Percentiles rank a stretch among this genome's conserved stretches.
Evolutionary conservation across 257 asterid species (phyloP).

Genomic region (Capsicum baccatum): DNA sequence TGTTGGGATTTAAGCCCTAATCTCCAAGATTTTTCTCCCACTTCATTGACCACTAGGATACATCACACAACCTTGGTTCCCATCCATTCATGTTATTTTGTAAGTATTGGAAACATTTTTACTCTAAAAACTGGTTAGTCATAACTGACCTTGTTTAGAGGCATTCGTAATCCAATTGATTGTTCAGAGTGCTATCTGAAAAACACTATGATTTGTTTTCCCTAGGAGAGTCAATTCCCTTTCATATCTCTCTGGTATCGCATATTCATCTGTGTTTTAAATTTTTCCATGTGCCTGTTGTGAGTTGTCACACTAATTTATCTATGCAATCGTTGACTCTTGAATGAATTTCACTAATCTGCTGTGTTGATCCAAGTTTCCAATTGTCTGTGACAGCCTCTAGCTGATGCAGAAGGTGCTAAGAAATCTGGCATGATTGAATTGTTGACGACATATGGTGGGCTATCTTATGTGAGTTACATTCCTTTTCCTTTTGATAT

Average conservation of each 20-base stretch:
- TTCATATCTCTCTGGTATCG: background rate
- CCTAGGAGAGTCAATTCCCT: background rate
- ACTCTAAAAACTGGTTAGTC: background rate
- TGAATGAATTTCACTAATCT: background rate
- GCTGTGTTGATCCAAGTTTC: background rate
- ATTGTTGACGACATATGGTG: slow-evolving; percentile 75
- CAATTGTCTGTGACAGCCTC: slow-evolving; percentile 63
- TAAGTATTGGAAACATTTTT: background rate
- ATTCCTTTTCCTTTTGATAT: slow-evolving; percentile 20
- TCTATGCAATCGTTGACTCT: background rate
- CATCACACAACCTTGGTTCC: background rate
- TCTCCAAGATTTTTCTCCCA: background rate
- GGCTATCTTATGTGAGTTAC: slow-evolving; percentile 82
- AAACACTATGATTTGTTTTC: background rate
- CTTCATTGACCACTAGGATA: background rate
- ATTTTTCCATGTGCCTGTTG: background rate
- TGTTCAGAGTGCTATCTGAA: background rate
- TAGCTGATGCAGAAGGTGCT: slow-evolving; percentile 99
- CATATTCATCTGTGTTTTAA: background rate
- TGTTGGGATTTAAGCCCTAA: background rate
- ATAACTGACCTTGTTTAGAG: slow-evolving; percentile 7
- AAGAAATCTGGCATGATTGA: slow-evolving; percentile 68
- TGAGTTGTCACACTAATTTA: background rate
- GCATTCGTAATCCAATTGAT: background rate
- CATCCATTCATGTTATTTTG: background rate